Evolutionary conservation across 2,329 filamentous ascomycete species (phyloP), one percentile per base, ranked within the genome.

Genomic region (Stagonosporopsis rhizophila): DNA sequence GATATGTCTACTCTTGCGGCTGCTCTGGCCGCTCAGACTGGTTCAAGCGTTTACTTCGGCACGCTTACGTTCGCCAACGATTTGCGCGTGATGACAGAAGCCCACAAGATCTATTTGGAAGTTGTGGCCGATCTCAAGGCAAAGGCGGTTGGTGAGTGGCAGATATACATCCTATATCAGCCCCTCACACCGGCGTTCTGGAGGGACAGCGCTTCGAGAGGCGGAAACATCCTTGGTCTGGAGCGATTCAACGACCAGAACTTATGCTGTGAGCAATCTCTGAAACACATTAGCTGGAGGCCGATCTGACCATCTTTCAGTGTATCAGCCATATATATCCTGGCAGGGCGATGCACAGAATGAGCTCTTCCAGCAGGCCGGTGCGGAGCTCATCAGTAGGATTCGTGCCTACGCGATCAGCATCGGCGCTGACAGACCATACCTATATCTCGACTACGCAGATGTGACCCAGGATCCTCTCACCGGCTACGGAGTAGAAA

Each of bases 171-270:
- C 12, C 66, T 73, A 6, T 74, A 77, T 47, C 75, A 78, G 59
- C 68, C 78, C 23, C 69, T 81, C 23, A 75, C 79, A 12, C 71
- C 72, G n/a, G 61, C 75, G 3, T 73, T 75, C 56, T 69, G 66
- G 42, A 59, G 70, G 46, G 63, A 75, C 14, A 75, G 74, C 25
- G 56, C 56, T 5, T 68, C 69, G 30, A 74, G 70, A 45, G 76
- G 79, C 50, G 77, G 76, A 37, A 79, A 78, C 58, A 72, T 80
- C 44, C 67, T 80, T 28, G 75, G 75, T 4, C 64, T 81, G 11
- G 66, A 68, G 27, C 64, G 64, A 2, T 68, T 68, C 30, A 19
- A 47, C 19, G 42, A 41, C 8, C 41, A 56, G 37, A 42, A 30
- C 6, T 15, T 65, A 22, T 66, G 66, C 40, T 25, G 67, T 68